phyloP scores from a whole-genome alignment of 2,329 filamentous ascomycete genomes.

The Fusarium keratoplasticum region DNA sequence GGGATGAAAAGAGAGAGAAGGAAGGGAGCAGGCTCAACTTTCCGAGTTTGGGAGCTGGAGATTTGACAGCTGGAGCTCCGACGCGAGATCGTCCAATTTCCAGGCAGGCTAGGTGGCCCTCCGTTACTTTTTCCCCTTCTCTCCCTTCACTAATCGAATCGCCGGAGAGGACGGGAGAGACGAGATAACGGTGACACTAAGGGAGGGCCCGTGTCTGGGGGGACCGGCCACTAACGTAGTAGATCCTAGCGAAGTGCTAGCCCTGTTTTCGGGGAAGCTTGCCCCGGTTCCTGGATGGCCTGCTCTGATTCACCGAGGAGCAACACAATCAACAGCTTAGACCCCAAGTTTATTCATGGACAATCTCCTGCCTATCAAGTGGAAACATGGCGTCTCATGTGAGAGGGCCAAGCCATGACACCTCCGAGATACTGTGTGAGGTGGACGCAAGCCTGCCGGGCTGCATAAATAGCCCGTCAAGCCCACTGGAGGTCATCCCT shows the following conservation, averaged over 20 bases:
- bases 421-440: not conserved
- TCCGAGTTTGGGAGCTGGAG: not conserved
- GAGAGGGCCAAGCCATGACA: not conserved
- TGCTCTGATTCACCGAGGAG: slow-evolving; percentile 19
- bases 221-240: slow-evolving; percentile 22
- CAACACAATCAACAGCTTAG: not conserved
- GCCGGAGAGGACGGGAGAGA: not conserved
- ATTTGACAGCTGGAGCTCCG: not conserved
- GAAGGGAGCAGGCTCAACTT: not conserved
- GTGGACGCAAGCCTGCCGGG: not conserved
- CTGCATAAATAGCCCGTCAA: slow-evolving; percentile 10
- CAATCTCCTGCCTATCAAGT: not conserved
- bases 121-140: not conserved
- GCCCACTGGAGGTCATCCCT: slow-evolving; percentile 5
- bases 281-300: slow-evolving; percentile 15
- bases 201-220: slow-evolving; percentile 22
- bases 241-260: slow-evolving; percentile 31
- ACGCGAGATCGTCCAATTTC: not conserved
- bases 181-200: slow-evolving; percentile 19
- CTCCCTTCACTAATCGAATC: not conserved
- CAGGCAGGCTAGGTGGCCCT: not conserved
- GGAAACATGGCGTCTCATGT: not conserved
- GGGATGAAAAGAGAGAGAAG: slow-evolving; percentile 16
- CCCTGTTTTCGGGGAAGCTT: slow-evolving; percentile 14
- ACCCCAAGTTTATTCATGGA: not conserved